Evolutionary conservation across 2,329 filamentous ascomycete genomes (phyloP).

Genomic region (Aspergillus sp.): DNA sequence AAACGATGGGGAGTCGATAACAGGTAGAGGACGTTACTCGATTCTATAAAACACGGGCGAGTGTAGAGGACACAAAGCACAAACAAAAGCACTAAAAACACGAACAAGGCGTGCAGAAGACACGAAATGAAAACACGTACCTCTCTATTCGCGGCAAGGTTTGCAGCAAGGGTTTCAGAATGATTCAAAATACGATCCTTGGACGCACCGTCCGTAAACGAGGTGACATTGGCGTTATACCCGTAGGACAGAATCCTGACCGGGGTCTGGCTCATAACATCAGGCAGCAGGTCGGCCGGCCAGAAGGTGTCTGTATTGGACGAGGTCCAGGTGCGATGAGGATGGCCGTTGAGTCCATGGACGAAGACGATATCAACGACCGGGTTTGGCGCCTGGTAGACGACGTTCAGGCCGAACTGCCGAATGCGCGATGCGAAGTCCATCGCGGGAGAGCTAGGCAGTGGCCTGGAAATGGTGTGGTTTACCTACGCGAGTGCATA

Average conservation of each 20-base stretch:
- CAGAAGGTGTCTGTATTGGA: conserved; percentile 58
- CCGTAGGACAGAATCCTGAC: conserved; percentile 71
- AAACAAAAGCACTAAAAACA: neutral
- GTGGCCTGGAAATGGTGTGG: neutral
- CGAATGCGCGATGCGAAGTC: conserved; percentile 28
- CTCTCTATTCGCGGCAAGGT: conserved; percentile 63
- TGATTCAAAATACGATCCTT: conserved; percentile 70
- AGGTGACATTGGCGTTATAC: conserved; percentile 66
- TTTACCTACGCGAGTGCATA: neutral
- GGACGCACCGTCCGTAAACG: conserved; percentile 54
- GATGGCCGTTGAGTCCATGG: conserved; percentile 68
- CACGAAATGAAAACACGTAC: conserved; percentile 25
- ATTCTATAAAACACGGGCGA: too few species aligned
- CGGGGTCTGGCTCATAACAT: conserved; percentile 55
- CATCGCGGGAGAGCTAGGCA: conserved; percentile 14
- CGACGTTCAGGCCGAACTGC: conserved; percentile 43
- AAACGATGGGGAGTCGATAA: too few species aligned
- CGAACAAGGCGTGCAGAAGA: too few species aligned
- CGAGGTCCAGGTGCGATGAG: conserved; percentile 62
- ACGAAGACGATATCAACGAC: conserved; percentile 63
- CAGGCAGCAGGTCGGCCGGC: conserved; percentile 67
- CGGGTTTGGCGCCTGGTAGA: conserved; percentile 39
- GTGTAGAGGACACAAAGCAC: neutral
- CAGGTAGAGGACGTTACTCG: too few species aligned
- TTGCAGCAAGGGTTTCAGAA: conserved; percentile 66